Conservation (phyloP, 2,329 filamentous ascomycete species). For the Ceratocystiopsis sp. region DNA sequence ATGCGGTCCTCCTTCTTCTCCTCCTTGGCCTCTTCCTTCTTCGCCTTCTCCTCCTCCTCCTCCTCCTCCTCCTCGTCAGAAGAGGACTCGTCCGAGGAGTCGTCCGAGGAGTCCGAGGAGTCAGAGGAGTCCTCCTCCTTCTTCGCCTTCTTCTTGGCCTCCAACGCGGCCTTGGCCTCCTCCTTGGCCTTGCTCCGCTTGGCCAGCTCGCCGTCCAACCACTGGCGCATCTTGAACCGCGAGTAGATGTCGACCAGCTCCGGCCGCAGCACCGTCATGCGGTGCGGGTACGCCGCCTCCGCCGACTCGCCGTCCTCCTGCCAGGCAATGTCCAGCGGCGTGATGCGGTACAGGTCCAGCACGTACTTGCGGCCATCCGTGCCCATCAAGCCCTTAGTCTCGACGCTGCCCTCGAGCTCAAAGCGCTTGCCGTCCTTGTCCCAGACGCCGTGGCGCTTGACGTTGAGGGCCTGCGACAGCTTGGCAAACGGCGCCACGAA, state of each 20-base stretch:
- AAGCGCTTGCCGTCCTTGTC: slow-evolving; percentile 87
- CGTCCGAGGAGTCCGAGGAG: too few species aligned
- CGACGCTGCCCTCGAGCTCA: slow-evolving; percentile 85
- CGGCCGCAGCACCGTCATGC: slow-evolving; percentile 84
- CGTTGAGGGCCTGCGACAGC: slow-evolving; percentile 74
- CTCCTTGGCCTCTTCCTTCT: slow-evolving; percentile 14
- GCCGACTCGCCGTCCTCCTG: slow-evolving; percentile 50
- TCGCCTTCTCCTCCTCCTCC: slow-evolving; percentile 18
- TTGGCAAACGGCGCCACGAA: slow-evolving; percentile 77
- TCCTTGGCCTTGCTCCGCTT: slow-evolving; percentile 32
- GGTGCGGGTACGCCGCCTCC: slow-evolving; percentile 61
- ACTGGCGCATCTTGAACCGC: slow-evolving; percentile 74
- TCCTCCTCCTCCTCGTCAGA: slow-evolving; percentile 5
- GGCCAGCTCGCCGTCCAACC: slow-evolving; percentile 63
- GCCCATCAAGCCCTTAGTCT: slow-evolving; percentile 93
- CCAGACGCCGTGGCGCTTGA: slow-evolving; percentile 94
- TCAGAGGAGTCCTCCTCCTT: slow-evolving; percentile 13
- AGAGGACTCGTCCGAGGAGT: too few species aligned
- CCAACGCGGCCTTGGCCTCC: slow-evolving; percentile 14
- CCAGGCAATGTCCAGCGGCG: slow-evolving; percentile 81
- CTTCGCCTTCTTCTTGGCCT: slow-evolving; percentile 16
- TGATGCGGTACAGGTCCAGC: slow-evolving; percentile 89
- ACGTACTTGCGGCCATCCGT: slow-evolving; percentile 96
- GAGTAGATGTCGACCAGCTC: slow-evolving; percentile 81
- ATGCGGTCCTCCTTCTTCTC: slow-evolving; percentile 47